Conservation (phyloP, 768 basidiomycete species). For the Panellus pusillus region DNA sequence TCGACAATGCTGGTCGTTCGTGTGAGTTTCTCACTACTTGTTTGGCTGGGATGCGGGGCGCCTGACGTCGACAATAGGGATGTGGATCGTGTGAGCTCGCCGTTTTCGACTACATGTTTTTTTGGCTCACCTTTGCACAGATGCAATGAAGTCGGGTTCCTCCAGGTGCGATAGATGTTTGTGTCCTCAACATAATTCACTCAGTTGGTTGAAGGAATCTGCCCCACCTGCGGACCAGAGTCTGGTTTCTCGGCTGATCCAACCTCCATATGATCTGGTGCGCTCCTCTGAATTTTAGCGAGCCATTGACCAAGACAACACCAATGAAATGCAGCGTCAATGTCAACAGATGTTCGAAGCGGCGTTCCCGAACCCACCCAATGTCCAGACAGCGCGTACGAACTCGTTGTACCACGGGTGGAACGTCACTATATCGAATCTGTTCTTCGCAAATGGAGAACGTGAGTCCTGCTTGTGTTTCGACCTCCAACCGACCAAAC, state of each 20-base stretch:
- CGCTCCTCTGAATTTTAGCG: constrained; percentile 12
- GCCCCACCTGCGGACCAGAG: constrained; percentile 39
- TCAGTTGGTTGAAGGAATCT: constrained; percentile 31
- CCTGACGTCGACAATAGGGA: constrained; percentile 32
- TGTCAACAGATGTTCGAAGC: constrained; percentile 67
- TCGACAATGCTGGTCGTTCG: constrained; percentile 59
- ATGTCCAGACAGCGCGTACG: constrained; percentile 42
- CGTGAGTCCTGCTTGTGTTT: too few relatives aligned
- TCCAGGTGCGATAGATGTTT: constrained; percentile 35
- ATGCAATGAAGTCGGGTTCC: constrained; percentile 69
- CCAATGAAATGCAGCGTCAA: constrained; percentile 48
- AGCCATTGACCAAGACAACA: too few relatives aligned
- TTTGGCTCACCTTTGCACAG: constrained; percentile 30
- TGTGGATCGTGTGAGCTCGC: constrained; percentile 58
- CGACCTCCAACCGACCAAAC: too few relatives aligned
- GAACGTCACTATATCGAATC: constrained; percentile 53
- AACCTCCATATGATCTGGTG: constrained; percentile 57
- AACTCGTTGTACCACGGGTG: constrained; percentile 61
- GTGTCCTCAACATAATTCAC: not conserved
- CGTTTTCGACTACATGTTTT: not conserved
- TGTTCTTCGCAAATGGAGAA: constrained; percentile 71
- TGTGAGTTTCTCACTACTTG: constrained; percentile 25
- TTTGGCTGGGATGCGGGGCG: not conserved
- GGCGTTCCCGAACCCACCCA: constrained; percentile 49
- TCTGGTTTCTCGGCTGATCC: constrained; percentile 56